Percentiles rank a stretch among this genome's conserved stretches.
Evolutionary conservation across 2,329 filamentous ascomycete species (phyloP).

Genomic region (Arthroderma sp.): DNA sequence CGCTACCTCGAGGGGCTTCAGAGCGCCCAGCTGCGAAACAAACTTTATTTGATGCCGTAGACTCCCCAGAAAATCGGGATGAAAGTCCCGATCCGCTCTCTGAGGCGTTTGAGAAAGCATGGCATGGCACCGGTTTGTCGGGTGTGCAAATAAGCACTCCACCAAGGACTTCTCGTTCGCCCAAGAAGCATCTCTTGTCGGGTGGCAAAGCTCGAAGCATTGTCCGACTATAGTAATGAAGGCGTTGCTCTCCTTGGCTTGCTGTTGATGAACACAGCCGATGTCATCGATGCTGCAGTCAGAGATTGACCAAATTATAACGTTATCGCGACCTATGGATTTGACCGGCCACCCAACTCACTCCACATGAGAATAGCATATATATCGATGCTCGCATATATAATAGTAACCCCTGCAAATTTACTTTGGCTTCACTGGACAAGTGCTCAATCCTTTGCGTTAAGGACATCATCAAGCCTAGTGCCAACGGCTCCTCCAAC

Average conservation of each 20-base stretch:
- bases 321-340: neutral
- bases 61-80: neutral
- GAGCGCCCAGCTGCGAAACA: neutral
- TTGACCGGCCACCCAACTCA: no score
- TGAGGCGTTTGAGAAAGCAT: conserved; percentile 13
- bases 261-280: neutral
- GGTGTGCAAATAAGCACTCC: conserved; percentile 15
- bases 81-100: conserved; percentile 15
- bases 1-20: neutral
- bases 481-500: conserved; percentile 36
- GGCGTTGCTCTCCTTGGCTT: neutral
- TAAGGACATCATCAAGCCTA: conserved; percentile 36
- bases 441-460: conserved; percentile 11
- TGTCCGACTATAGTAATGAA: neutral
- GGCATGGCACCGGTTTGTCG: conserved; percentile 13
- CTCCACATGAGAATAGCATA: no score
- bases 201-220: neutral
- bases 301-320: neutral
- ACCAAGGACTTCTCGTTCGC: conserved; percentile 2
- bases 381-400: neutral
- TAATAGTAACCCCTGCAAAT: neutral
- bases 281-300: neutral
- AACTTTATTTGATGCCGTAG: neutral
- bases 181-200: neutral
- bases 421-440: neutral